Percentiles rank a stretch among this genome's conserved stretches.
Conservation (phyloP, 345 rosid species). For the Eucalyptus microcorys region DNA sequence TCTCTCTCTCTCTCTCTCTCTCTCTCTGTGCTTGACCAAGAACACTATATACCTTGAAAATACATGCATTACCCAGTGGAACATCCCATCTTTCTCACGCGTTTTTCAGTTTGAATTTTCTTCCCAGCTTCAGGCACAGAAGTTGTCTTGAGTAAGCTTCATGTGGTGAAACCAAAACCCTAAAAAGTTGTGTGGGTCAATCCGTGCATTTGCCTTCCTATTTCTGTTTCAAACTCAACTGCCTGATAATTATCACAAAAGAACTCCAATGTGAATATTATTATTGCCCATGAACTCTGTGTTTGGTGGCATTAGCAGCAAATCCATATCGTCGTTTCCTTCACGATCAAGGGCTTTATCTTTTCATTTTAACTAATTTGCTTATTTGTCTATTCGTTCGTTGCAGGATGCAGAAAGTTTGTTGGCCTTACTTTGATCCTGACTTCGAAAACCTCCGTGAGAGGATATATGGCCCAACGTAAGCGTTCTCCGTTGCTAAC, state of each 20-base stretch:
- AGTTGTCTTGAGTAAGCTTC: neutral
- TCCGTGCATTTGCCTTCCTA: neutral
- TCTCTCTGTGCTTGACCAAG: neutral
- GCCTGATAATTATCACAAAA: neutral
- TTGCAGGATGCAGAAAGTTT: constrained; percentile 42
- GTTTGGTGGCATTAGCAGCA: neutral
- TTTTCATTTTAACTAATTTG: neutral
- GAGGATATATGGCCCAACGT: constrained; percentile 65
- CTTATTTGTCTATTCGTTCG: neutral
- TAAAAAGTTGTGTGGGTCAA: neutral
- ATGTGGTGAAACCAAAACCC: neutral
- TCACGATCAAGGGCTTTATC: neutral
- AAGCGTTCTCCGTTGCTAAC: neutral
- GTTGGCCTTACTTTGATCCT: constrained; percentile 83
- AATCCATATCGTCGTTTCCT: neutral
- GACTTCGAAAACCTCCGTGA: constrained; percentile 59
- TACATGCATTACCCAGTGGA: neutral
- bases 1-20: neutral
- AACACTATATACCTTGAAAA: neutral
- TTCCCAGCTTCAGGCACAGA: neutral
- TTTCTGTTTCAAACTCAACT: neutral
- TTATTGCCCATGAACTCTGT: neutral
- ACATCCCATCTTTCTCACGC: neutral
- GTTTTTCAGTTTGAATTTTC: neutral
- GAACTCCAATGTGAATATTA: neutral